Evolutionary conservation across 208 protist genomes (phyloP).

Genomic region (Leptomonas pyrrhocoris): DNA sequence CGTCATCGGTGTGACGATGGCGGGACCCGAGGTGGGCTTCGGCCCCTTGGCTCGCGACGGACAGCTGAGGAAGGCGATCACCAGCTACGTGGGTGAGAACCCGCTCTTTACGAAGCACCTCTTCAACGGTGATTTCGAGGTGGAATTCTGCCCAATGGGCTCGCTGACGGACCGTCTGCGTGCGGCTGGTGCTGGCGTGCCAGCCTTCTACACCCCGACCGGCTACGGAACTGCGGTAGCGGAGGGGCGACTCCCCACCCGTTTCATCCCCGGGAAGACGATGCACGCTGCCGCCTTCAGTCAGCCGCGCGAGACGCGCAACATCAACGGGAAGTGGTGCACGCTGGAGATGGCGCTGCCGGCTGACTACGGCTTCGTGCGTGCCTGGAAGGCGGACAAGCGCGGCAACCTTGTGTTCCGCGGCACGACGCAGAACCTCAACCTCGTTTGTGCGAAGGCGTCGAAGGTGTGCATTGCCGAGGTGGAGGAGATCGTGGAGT

Average conservation of each 20-base stretch:
- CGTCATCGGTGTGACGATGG: conserved; percentile 90
- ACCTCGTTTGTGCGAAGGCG: conserved; percentile 81
- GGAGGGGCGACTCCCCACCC: conserved; percentile 85
- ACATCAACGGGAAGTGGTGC: conserved; percentile 87
- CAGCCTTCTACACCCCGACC: conserved; percentile 95
- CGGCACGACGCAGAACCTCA: conserved; percentile 94
- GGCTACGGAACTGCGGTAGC: conserved; percentile 88
- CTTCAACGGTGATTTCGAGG: conserved; percentile 91
- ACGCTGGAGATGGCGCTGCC: conserved; percentile 88
- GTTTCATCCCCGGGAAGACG: conserved; percentile 78
- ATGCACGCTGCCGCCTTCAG: conserved; percentile 52
- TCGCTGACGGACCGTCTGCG: conserved; percentile 92
- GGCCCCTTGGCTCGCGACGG: conserved; percentile 87
- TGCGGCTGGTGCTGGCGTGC: conserved; percentile 93
- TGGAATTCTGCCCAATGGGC: conserved; percentile 96
- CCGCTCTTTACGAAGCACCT: conserved; percentile 90
- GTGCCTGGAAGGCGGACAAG: conserved; percentile 92
- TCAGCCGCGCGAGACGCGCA: conserved; percentile 79
- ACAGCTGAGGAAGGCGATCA: conserved; percentile 71
- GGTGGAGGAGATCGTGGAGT: conserved; percentile 94
- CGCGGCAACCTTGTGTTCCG: conserved; percentile 73
- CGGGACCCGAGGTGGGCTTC: conserved; percentile 90
- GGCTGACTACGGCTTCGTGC: conserved; percentile 92
- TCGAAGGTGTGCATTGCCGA: conserved; percentile 91
- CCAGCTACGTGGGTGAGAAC: conserved; percentile 96